phyloP scores from a whole-genome alignment of 331 rosid genomes.

The Arachis monticola region DNA sequence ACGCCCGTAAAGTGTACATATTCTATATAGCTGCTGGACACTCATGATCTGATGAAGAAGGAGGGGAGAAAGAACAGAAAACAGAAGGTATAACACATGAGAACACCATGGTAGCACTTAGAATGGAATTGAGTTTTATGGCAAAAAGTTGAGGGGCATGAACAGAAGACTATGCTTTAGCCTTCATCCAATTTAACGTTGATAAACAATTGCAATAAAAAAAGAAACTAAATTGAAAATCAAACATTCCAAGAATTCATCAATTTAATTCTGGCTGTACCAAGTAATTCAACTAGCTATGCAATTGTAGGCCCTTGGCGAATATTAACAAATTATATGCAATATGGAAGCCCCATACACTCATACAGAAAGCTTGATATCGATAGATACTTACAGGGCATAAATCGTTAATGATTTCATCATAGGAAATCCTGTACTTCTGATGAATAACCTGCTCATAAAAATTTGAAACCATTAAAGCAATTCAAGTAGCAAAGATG shows the following conservation, averaged over 20 bases:
- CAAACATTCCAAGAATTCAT: neutral
- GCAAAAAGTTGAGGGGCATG: constrained; percentile 1
- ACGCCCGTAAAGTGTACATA: constrained; percentile 96
- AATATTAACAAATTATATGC: constrained; percentile 15
- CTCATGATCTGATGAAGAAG: constrained; percentile 77
- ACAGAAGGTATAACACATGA: constrained; percentile 13
- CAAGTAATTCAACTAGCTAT: neutral
- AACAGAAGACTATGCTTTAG: constrained; percentile 36
- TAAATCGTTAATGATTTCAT: constrained; percentile 93
- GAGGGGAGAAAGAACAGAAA: constrained; percentile 11
- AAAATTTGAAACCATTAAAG: constrained; percentile 33
- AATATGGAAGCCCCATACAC: neutral
- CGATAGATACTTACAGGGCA: constrained; percentile 84
- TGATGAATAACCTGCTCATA: constrained; percentile 93
- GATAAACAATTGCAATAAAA: constrained; percentile 29
- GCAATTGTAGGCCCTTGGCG: neutral
- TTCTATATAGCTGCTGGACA: constrained; percentile 97
- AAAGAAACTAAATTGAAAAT: constrained; percentile 15
- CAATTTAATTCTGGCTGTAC: neutral
- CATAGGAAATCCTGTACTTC: constrained; percentile 95
- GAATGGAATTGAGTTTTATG: too few species aligned
- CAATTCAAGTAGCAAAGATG: constrained; percentile 17
- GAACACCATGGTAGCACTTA: constrained; percentile 36
- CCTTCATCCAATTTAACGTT: constrained; percentile 22
- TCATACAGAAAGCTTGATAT: constrained; percentile 30